Evolutionary conservation across 805 yeast genomes (phyloP).

Genomic region (Saccharomycopsis fibuligera): DNA sequence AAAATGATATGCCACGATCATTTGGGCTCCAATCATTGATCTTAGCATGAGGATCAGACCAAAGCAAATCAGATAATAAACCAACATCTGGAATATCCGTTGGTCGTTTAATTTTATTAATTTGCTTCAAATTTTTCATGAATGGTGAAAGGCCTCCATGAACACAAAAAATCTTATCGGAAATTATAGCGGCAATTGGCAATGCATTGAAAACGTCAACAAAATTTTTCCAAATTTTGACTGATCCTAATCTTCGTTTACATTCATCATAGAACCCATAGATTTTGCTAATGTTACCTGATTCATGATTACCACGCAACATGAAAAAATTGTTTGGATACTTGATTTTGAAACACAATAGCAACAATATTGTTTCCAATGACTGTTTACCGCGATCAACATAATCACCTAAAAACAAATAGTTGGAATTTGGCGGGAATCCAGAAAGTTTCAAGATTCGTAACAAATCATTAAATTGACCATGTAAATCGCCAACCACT

Average conservation of each 20-base stretch:
- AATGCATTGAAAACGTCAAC: constrained; percentile 76
- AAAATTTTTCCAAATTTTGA: constrained; percentile 75
- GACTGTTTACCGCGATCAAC: constrained; percentile 84
- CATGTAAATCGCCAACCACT: constrained; percentile 83
- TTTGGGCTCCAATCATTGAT: constrained; percentile 83
- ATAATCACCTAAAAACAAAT: constrained; percentile 74
- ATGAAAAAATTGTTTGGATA: constrained; percentile 80
- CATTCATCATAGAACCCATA: constrained; percentile 86
- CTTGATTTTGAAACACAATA: constrained; percentile 74
- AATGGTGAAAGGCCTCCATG: constrained; percentile 83
- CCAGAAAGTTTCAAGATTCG: constrained; percentile 80
- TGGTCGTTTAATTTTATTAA: constrained; percentile 68
- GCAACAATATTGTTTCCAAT: constrained; percentile 65
- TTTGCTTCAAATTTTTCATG: constrained; percentile 66
- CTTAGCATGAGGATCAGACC: constrained; percentile 85
- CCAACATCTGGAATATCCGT: constrained; percentile 87
- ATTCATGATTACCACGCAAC: constrained; percentile 77
- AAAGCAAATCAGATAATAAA: constrained; percentile 63
- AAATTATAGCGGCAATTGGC: constrained; percentile 79
- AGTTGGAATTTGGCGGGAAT: constrained; percentile 64
- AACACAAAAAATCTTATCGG: constrained; percentile 77
- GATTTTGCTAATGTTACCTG: constrained; percentile 77
- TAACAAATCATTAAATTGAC: constrained; percentile 73
- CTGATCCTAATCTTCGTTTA: constrained; percentile 61
- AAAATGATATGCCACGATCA: constrained; percentile 78